A percentile compares a stretch with the other conserved stretches of the same genome.
These are phyloP conservation scores for Fraxinus floribunda DNA, from an alignment of 305 asterid genomes.

Conservation along the genomic window DNA sequence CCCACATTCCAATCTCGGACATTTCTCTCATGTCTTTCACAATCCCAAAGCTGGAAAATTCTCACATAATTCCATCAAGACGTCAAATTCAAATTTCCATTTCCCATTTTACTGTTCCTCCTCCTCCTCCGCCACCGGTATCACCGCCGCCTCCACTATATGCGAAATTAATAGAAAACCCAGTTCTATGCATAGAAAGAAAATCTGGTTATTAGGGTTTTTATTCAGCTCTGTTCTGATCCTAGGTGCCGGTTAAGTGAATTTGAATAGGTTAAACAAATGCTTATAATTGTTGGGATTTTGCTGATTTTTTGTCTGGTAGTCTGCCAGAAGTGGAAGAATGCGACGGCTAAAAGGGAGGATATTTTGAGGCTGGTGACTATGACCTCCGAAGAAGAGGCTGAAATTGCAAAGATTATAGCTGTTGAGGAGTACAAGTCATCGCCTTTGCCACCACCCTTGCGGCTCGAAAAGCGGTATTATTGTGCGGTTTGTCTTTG, in stretches of 20 bases:
- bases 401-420: constrained; percentile 33
- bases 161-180: constrained; percentile 14
- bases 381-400: constrained; percentile 35
- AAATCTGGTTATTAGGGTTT: constrained; percentile 37
- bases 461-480: constrained; percentile 29
- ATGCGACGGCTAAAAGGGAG: constrained; percentile 41
- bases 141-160: neutral
- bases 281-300: constrained; percentile 37
- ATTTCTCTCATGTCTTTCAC: constrained; percentile 17
- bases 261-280: constrained; percentile 6
- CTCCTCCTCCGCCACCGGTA: constrained; percentile 13
- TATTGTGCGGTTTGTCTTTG: constrained; percentile 42
- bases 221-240: constrained; percentile 33
- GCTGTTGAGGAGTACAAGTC: constrained; percentile 21
- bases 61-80: constrained; percentile 28
- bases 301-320: constrained; percentile 33
- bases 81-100: constrained; percentile 23
- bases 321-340: constrained; percentile 43
- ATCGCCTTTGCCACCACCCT: neutral
- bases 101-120: constrained; percentile 16
- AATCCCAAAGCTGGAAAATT: constrained; percentile 26
- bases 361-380: constrained; percentile 46
- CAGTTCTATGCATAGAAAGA: constrained; percentile 41
- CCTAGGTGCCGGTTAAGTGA: constrained; percentile 39
- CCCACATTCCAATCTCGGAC: constrained; percentile 1